phyloP scores from a whole-genome alignment of 2,329 filamentous ascomycete genomes.

The Cadophora sp. region DNA sequence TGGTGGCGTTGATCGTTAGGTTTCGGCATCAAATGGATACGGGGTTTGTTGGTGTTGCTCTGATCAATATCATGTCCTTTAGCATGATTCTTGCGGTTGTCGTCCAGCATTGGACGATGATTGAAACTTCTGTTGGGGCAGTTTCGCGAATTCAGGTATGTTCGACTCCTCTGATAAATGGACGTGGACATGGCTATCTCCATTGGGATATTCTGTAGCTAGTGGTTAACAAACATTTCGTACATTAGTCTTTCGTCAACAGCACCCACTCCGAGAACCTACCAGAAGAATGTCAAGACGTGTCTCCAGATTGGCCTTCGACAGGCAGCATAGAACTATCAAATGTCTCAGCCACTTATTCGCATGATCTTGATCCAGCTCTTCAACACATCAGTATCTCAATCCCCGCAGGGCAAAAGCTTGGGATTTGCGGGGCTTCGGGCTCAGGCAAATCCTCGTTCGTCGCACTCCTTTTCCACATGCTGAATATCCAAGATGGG shows the following conservation, averaged over 20 bases:
- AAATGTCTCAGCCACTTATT: conserved; percentile 42
- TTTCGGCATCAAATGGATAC: conserved; percentile 36
- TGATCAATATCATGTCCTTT: conserved; percentile 41
- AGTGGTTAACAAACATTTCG: background rate
- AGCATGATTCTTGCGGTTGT: conserved; percentile 32
- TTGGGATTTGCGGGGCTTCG: conserved; percentile 54
- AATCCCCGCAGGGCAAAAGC: conserved; percentile 55
- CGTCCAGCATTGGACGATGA: conserved; percentile 35
- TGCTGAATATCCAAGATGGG: conserved; percentile 52
- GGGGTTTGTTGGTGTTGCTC: conserved; percentile 41
- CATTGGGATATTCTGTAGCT: background rate
- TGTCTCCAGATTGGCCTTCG: conserved; percentile 32
- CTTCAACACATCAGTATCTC: conserved; percentile 49
- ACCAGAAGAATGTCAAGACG: conserved; percentile 25
- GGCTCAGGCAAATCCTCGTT: conserved; percentile 52
- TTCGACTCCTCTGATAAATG: background rate
- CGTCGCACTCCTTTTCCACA: conserved; percentile 55
- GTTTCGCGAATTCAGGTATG: conserved; percentile 27
- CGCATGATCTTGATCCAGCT: conserved; percentile 30
- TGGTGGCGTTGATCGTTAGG: conserved; percentile 45
- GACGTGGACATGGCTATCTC: too few species aligned
- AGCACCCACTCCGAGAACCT: conserved; percentile 30
- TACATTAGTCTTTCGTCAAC: conserved; percentile 22
- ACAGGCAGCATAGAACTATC: conserved; percentile 44
- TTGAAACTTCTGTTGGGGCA: conserved; percentile 40